phyloP scores from a whole-genome alignment of 768 basidiomycete species.

The Clavaria fumosa region DNA sequence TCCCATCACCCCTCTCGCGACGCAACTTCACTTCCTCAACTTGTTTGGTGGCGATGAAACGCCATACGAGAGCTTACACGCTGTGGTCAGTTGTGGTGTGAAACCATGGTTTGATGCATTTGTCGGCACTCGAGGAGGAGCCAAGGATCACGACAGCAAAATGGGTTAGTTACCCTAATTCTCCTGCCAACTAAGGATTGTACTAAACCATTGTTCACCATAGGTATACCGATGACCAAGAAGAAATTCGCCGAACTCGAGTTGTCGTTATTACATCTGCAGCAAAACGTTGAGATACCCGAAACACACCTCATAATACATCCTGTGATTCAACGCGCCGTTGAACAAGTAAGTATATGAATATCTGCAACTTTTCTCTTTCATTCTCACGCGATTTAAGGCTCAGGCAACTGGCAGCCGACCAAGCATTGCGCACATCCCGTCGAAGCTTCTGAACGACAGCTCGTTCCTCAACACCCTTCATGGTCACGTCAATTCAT shows the following conservation, averaged over 20 bases:
- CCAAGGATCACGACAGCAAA: slow-evolving; percentile 66
- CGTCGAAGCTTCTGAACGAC: slow-evolving; percentile 64
- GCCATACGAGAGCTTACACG: slow-evolving; percentile 91
- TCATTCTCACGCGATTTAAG: slow-evolving; percentile 10
- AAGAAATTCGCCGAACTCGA: slow-evolving; percentile 99
- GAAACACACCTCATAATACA: slow-evolving; percentile 90
- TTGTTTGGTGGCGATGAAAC: slow-evolving; percentile 80
- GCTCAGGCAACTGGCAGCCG: slow-evolving; percentile 38
- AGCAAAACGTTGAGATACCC: slow-evolving; percentile 98
- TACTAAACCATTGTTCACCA: not conserved
- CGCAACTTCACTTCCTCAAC: slow-evolving; percentile 85
- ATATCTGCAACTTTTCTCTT: slow-evolving; percentile 5
- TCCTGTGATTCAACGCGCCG: slow-evolving; percentile 74
- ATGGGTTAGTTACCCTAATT: slow-evolving; percentile 33
- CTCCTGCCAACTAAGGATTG: not conserved
- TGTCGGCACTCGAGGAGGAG: slow-evolving; percentile 65
- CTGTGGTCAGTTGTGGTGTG: slow-evolving; percentile 87
- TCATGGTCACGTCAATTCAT: slow-evolving; percentile 86
- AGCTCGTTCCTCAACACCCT: slow-evolving; percentile 86
- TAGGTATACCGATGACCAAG: slow-evolving; percentile 95
- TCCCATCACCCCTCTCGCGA: slow-evolving; percentile 58
- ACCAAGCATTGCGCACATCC: slow-evolving; percentile 65
- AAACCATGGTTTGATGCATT: slow-evolving; percentile 99
- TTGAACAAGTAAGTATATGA: slow-evolving; percentile 53
- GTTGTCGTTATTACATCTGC: slow-evolving; percentile 81